A percentile compares a stretch with the other conserved stretches of the same genome.
These are phyloP conservation scores for Allium fistulosum DNA, from an alignment of 106 monocot genomes.

Conservation along the genomic window DNA sequence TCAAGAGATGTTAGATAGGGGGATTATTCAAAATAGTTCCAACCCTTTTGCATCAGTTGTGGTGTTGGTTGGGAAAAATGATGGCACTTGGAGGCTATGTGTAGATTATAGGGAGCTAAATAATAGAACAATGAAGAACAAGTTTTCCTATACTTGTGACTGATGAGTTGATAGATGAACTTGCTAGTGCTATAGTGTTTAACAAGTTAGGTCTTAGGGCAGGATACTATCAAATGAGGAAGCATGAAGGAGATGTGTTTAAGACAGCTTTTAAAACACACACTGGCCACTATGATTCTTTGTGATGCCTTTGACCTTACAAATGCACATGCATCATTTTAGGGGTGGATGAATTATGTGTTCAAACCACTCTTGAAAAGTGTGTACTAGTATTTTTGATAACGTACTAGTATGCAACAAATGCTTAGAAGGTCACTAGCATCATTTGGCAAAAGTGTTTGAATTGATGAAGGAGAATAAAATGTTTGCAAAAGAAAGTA, in stretches of 20 bases:
- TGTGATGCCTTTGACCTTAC: conserved; percentile 2
- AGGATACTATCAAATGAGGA: background rate
- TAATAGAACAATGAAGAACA: background rate
- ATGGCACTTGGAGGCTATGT: background rate
- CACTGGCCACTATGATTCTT: conserved; percentile 1
- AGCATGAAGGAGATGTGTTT: background rate
- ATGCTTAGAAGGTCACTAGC: too few relatives aligned
- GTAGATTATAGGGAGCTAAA: background rate
- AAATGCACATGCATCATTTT: conserved; percentile 3
- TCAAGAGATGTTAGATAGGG: background rate
- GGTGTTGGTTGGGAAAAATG: background rate
- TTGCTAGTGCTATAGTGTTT: background rate
- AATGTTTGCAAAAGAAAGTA: too few relatives aligned
- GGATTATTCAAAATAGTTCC: background rate
- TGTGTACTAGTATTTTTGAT: conserved; percentile 4
- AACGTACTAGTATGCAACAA: background rate
- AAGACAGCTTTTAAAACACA: conserved; percentile 2
- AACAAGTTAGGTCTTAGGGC: background rate
- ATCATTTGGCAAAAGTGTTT: too few relatives aligned
- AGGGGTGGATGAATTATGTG: background rate
- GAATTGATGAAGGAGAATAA: too few relatives aligned
- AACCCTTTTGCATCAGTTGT: background rate
- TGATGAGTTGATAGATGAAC: conserved; percentile 1
- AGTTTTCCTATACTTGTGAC: background rate
- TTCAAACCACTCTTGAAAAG: background rate